Base-by-base conservation (phyloP, 768 basidiomycete genomes). In the Suillus subalutaceus region DNA sequence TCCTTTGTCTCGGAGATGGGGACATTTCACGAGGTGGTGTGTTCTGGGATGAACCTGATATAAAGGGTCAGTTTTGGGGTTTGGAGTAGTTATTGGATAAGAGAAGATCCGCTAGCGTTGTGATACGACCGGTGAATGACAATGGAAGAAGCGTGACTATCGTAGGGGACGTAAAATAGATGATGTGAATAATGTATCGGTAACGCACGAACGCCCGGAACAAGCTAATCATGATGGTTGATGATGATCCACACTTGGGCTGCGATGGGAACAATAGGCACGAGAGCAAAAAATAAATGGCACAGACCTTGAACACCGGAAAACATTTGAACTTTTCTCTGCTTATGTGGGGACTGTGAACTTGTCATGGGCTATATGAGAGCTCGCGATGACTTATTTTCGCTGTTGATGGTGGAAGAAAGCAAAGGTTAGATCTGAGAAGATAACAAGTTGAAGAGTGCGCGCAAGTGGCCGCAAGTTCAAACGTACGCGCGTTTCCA, bases 401-500 rank as follows among this genome's bases (percentile, higher is more conserved):
- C 66, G 65, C 67, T 70, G 67, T 53, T 67, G 67, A 68, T 66
- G 63, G 72, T 60, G 66, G 72, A 73, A 73, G 71, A 72, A 77
- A 74, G 75, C 63, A 74, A 72, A 72, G 68, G 76, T 70, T 69
- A 78, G 72, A 78, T 72, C 68, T 69, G 52, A 71, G 70, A 72
- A 73, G 73, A 76, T 75, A 71, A 75, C 69, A 20, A 56, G 55
- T 20, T 56, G 55, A 56, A 71, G 66, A 66, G 38, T 53, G 30
- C 61, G 43, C 61, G 43, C 48, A 23, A 23, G 46, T 12, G 4
- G n/a, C 12, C 48, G 48, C 48, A 50, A 26, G 68, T 67, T 44
- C 53, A 44, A 56, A 68, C 67, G 72, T 76, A 74, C 83, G 84
- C 86, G 83, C 85, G 87, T 84, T 87, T 86, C 81, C 87, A 89